These are phyloP conservation scores for Dipodascus geniculatus DNA, from an alignment of 805 yeast genomes.

Conservation along the genomic window DNA sequence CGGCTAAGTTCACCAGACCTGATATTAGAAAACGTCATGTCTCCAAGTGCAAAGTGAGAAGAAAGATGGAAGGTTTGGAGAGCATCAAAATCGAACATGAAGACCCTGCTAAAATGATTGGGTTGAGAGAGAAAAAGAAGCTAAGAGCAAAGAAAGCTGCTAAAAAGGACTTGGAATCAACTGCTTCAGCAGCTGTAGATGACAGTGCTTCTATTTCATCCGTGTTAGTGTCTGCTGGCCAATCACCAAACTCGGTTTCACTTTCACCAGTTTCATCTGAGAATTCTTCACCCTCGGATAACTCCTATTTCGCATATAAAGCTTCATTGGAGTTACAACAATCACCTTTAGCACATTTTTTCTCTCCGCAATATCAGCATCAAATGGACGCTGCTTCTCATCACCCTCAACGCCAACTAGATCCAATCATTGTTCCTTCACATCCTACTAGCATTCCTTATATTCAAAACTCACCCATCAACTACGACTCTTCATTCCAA, in stretches of 20 bases:
- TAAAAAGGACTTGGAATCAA: not conserved
- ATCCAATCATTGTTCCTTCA: not conserved
- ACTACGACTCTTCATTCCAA: not conserved
- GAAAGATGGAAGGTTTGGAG: constrained; percentile 1
- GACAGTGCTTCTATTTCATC: not conserved
- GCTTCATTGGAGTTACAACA: not conserved
- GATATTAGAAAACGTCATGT: constrained; percentile 69
- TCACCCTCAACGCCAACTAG: not conserved
- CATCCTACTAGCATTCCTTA: not conserved
- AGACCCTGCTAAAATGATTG: constrained; percentile 1
- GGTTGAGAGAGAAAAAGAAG: not conserved
- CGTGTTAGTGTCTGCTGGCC: not conserved
- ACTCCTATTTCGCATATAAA: not conserved
- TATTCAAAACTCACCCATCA: not conserved
- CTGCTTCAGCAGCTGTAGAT: not conserved
- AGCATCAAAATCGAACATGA: constrained; percentile 1
- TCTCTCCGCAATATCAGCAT: not conserved
- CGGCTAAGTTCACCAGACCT: constrained; percentile 54
- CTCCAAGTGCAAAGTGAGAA: constrained; percentile 16
- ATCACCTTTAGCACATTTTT: not conserved
- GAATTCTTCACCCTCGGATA: not conserved
- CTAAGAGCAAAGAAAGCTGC: not conserved
- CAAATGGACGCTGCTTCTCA: not conserved
- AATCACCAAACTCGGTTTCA: not conserved
- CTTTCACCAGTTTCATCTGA: not conserved